Base-by-base conservation (phyloP, 2,329 filamentous ascomycete genomes). In the Colletotrichum acutatum region DNA sequence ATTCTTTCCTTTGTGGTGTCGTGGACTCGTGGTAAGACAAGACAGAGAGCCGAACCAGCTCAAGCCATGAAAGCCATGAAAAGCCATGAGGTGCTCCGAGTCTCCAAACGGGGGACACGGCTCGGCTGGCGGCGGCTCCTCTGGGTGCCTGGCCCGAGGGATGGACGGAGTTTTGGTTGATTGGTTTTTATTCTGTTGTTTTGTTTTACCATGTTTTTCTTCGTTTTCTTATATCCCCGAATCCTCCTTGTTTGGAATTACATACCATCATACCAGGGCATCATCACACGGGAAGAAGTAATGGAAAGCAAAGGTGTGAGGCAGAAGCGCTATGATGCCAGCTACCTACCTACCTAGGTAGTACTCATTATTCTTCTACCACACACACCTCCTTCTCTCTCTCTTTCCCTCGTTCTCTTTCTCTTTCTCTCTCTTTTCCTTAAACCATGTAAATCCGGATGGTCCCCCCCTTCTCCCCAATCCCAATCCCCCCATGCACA, bases 121-220 rank as follows among this genome's bases (percentile, higher is more conserved):
- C 34, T 24, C 63, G 70, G 66, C 54, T 64, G 70, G 70, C 66
- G 70, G 66, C 66, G 59, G 59, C n/a, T 53, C 24, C 63, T 69
- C 53, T 59, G 54, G 57, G 37, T 9, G 32, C 32, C 32, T 42
- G 37, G 37, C 3, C 16, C 19, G 16, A 42, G 37, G 37, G 42
- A 49, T 19, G 42, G 42, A 49, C 42, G 19, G 42, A 49, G 42
- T 7, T 9, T 37, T 49, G 42, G 42, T 19, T 49, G 42, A 8
- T 3, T 46, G 19, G 4, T 49, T 9, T 9, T 49, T n/a, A 0
- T 22, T 22, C 19, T 42, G 6, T 42, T 49, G 16, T 11, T 49
- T 49, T 49, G 8, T 49, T 49, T 22, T 49, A 49, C 42, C 42
- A n/a, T 49, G 19, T 11, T 49, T 22, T 49, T 22, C 42, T 49